These are phyloP conservation scores for Tylopilus rubrobrunneus DNA, from an alignment of 768 basidiomycete species.

Conservation along the genomic window DNA sequence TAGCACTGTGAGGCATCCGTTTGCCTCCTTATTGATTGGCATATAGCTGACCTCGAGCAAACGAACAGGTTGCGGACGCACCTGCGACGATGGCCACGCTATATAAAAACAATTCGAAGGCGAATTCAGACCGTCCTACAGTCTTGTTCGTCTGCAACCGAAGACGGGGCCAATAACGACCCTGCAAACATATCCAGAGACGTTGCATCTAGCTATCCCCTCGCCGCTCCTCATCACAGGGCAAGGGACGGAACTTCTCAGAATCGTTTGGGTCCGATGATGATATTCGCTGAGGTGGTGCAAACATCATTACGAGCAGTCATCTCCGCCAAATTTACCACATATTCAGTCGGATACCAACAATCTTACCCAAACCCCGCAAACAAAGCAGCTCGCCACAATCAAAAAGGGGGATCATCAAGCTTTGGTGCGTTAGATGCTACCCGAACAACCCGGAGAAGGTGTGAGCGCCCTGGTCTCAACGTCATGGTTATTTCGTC, in stretches of 20 bases:
- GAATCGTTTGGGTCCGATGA: no score
- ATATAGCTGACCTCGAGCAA: background rate
- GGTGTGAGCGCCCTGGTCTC: no score
- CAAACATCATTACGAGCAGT: no score
- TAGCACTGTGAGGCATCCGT: no score
- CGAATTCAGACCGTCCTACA: slow-evolving; percentile 20
- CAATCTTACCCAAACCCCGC: background rate
- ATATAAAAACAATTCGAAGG: slow-evolving; percentile 67
- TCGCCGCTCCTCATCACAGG: no score
- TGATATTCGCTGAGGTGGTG: no score
- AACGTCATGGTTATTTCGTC: background rate
- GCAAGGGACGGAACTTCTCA: no score
- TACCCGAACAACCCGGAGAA: background rate
- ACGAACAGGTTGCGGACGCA: slow-evolving; percentile 67
- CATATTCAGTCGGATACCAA: background rate
- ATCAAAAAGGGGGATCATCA: slow-evolving; percentile 7
- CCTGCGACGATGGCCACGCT: slow-evolving; percentile 64
- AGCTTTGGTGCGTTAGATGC: slow-evolving; percentile 1
- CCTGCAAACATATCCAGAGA: background rate
- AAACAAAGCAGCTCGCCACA: background rate
- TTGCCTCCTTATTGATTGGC: no score
- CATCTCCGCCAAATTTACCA: no score
- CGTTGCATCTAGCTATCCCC: background rate
- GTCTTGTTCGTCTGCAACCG: background rate
- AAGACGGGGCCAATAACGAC: background rate